These are phyloP conservation scores for Rossbeevera mucosa DNA, from an alignment of 768 basidiomycete species.

Conservation along the genomic window DNA sequence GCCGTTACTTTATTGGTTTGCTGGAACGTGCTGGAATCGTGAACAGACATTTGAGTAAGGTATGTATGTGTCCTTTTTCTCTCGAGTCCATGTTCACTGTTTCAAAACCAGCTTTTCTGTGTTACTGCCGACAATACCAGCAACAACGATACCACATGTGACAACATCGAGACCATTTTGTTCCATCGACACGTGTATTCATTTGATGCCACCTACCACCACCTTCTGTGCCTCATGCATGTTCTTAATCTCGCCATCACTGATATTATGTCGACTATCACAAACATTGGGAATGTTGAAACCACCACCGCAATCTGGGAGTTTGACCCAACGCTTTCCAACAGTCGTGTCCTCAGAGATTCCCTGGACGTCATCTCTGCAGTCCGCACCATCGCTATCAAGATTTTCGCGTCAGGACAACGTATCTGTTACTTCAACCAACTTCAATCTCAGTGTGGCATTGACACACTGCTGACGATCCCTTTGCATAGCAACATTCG, in stretches of 20 bases:
- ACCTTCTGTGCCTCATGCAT: background rate
- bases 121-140: background rate
- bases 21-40: background rate
- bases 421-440: no score
- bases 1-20: background rate
- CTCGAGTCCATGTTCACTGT: no score
- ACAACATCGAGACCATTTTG: background rate
- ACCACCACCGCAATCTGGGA: background rate
- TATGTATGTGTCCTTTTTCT: no score
- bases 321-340: background rate
- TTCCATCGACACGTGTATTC: background rate
- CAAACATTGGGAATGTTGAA: background rate
- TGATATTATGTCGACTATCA: background rate
- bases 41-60: no score
- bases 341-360: background rate
- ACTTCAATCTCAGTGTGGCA: no score
- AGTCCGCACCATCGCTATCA: background rate
- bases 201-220: background rate
- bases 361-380: background rate
- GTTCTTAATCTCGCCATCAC: background rate
- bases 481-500: no score
- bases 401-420: no score
- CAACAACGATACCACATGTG: background rate
- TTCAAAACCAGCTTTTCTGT: no score
- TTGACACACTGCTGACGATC: no score